Conservation (phyloP, 179 eudicot genomes). For the Carnegiea gigantea region DNA sequence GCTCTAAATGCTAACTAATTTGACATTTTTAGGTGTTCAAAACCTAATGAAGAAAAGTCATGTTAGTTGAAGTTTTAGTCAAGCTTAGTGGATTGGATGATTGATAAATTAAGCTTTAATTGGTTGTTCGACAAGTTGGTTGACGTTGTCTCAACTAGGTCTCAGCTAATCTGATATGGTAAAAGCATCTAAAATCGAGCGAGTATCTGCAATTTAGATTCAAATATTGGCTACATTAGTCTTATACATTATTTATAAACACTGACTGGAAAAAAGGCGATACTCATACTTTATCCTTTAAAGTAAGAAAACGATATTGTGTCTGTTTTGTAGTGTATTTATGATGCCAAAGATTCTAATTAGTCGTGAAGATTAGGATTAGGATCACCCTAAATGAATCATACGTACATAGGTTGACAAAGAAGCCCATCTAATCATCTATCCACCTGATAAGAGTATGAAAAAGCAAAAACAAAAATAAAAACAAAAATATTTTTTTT, state of each 20-base stretch:
- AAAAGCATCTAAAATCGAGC: no score
- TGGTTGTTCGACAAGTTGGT: background rate
- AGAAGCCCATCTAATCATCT: background rate
- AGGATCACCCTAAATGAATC: background rate
- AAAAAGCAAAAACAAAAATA: background rate
- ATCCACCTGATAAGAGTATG: background rate
- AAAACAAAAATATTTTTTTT: background rate
- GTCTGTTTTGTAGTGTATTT: background rate
- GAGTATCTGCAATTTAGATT: background rate
- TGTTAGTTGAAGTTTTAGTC: background rate
- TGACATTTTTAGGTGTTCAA: background rate
- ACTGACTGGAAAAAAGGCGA: no score
- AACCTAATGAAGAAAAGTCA: background rate
- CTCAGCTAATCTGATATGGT: background rate
- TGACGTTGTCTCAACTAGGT: background rate
- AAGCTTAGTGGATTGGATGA: background rate
- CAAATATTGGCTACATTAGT: background rate
- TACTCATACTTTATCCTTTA: no score
- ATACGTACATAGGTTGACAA: conserved; percentile 7
- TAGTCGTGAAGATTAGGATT: background rate
- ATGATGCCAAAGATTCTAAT: background rate
- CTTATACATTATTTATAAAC: background rate
- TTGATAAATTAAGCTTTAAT: background rate
- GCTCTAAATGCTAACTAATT: no score
- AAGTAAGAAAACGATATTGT: background rate